Evolutionary conservation across 2,329 filamentous ascomycete genomes (phyloP), one percentile per base, ranked within the genome.

Genomic region (Spiromastix sp.): DNA sequence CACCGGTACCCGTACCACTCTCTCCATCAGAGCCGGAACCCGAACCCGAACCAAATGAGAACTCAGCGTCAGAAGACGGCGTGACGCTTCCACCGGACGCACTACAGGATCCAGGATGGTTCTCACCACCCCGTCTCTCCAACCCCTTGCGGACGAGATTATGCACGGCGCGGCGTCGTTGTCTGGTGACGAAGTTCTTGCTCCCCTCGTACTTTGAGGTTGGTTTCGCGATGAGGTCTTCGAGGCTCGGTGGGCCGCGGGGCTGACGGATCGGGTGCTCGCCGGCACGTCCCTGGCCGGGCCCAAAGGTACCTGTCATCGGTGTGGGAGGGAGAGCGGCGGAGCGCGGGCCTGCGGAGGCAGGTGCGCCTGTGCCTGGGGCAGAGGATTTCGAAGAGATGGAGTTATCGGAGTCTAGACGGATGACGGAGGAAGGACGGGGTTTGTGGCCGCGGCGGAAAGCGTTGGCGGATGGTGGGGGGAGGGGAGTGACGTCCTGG

Each of bases 381-480:
- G 30, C 55, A 20, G 60, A 59, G 48, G 74, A 76, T 43, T 72
- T 72, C 33, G 71, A 71, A n/a, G n/a, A n/a, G n/a, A n/a, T n/a
- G n/a, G n/a, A n/a, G 34, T 65, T 66, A 24, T 79, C 74, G 18
- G 60, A 56, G 16, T 46, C 56, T 9, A 55, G 47, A 40, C 58
- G 63, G 39, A 60, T 55, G 41, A 75, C 66, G 34, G 70, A 70
- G 4, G 89, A 93, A 15, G 78, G 75, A 8, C 77, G 76, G 73
- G 95, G 95, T 71, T 93, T 91, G 64, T 96, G 89, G 38, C 85
- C 83, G 39, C 86, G 85, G 43, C 87, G 87, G 71, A 94, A 94
- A 29, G 86, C 85, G 51, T 87, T 91, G 46, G 83, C 84, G 37
- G 86, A 93, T 40, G 85, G 85, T 18, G 85, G 85, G 34, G 86